Conservation (phyloP, 805 yeast species). For the Kodamaea leandrae region DNA sequence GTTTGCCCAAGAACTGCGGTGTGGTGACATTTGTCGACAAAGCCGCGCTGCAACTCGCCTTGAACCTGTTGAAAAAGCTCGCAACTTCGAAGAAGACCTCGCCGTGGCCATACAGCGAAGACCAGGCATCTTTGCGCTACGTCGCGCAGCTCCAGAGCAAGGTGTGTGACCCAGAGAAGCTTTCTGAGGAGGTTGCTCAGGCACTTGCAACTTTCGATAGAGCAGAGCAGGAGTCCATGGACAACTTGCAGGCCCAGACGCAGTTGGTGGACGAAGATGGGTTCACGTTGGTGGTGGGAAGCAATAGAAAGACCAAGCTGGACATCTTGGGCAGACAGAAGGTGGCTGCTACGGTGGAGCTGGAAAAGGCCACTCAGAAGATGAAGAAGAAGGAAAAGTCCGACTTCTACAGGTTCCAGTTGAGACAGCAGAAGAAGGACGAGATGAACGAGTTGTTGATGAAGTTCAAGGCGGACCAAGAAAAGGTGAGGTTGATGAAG, state of each 20-base stretch:
- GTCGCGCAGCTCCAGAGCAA: slow-evolving; percentile 32
- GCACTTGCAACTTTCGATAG: slow-evolving; percentile 66
- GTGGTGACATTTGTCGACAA: slow-evolving; percentile 73
- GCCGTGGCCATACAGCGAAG: slow-evolving; percentile 38
- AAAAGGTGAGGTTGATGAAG: slow-evolving; percentile 71
- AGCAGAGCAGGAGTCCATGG: slow-evolving; percentile 62
- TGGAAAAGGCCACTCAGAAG: slow-evolving; percentile 44
- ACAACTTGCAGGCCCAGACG: slow-evolving; percentile 52
- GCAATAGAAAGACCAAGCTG: slow-evolving; percentile 77
- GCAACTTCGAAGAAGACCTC: slow-evolving; percentile 22
- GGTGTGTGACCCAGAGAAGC: slow-evolving; percentile 46
- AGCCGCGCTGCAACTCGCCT: slow-evolving; percentile 61
- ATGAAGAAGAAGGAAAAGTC: slow-evolving; percentile 72
- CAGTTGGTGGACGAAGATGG: slow-evolving; percentile 88
- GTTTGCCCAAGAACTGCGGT: slow-evolving; percentile 72
- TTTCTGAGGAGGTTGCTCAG: slow-evolving; percentile 56
- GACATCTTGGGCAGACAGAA: slow-evolving; percentile 61
- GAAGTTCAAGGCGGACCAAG: slow-evolving; percentile 90
- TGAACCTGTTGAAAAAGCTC: slow-evolving; percentile 57
- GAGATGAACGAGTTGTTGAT: slow-evolving; percentile 84
- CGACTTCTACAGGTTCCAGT: slow-evolving; percentile 95
- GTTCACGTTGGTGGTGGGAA: slow-evolving; percentile 84
- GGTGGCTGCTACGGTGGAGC: slow-evolving; percentile 35
- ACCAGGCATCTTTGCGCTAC: slow-evolving; percentile 44
- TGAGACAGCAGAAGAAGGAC: slow-evolving; percentile 87